Conservation (phyloP, 352 stramenopile species). For the Pythium chondricola region DNA sequence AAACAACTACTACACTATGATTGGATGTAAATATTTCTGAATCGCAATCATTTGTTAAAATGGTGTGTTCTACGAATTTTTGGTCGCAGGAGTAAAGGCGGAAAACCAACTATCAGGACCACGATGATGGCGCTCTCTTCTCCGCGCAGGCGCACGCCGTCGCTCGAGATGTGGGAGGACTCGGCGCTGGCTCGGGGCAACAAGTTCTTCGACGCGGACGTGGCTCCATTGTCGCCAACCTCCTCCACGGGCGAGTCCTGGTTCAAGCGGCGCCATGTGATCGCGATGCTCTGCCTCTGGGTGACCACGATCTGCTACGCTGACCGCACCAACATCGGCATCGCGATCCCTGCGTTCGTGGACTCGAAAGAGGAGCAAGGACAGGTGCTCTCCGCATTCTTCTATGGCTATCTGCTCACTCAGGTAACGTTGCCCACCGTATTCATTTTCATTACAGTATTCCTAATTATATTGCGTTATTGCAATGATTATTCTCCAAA, state of each 20-base stretch:
- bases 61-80: no score
- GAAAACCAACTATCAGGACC: background rate
- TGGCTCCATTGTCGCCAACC: background rate
- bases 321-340: slow-evolving; percentile 85
- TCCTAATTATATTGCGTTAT: background rate
- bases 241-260: slow-evolving; percentile 9
- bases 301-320: slow-evolving; percentile 84
- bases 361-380: slow-evolving; percentile 71
- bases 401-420: slow-evolving; percentile 85
- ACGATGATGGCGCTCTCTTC: slow-evolving; percentile 19
- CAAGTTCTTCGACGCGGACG: background rate
- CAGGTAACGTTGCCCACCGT: no score
- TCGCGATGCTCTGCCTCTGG: slow-evolving; percentile 62
- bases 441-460: no score
- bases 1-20: no score
- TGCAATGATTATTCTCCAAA: background rate
- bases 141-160: slow-evolving; percentile 15
- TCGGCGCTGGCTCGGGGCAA: background rate
- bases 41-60: no score
- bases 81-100: background rate
- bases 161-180: slow-evolving; percentile 19
- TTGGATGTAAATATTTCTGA: no score
- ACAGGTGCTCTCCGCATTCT: slow-evolving; percentile 79
- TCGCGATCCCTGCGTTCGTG: slow-evolving; percentile 73
- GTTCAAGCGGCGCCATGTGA: slow-evolving; percentile 55